Evolutionary conservation across 306 rosid species (phyloP), one percentile per base, ranked within the genome.

Genomic region (Carpinus viminea): DNA sequence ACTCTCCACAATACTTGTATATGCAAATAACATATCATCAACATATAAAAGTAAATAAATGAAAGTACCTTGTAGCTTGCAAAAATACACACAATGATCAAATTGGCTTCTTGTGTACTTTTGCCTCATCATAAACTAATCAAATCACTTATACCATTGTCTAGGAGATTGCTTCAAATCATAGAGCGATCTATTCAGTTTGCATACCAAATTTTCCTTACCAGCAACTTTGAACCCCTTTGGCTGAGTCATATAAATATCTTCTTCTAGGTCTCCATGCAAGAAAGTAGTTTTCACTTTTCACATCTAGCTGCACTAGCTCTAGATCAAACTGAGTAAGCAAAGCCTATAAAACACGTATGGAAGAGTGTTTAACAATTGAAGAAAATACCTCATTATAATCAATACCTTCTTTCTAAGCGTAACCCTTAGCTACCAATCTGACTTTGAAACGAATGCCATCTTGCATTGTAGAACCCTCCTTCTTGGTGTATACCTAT

Each of bases 221-320:
- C 5, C 41, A 21, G 1, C 26, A 5, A 8, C 41, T 24, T 24
- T 12, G 47, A 47, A 76, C 1, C 62, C 61, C n/a, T 76, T 31
- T 11, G 36, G 73, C 48, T 76, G 48, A 6, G 1, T 1, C 50
- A 76, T 64, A 15, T 17, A 76, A 13, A 62, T 46, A 2, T 26
- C 13, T 3, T 61, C 31, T 11, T 76, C 17, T 1, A 47, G 20
- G 8, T 46, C 48, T 4, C 60, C 72, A 61, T 76, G 72, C 4
- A 73, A 41, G 38, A 74, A 74, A n/a, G 51, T 9, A 16, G 51
- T n/a, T n/a, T n/a, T n/a, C n/a, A n/a, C n/a, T 74, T 20, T 74
- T 74, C 4, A 74, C 52, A n/a, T 52, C 64, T 0, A 73, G 13
- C n/a, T 36, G 66, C n/a, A 31, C 66, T 16, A 53, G 2, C 12